Percentiles rank a stretch among this genome's conserved stretches.
phyloP scores from a whole-genome alignment of 768 basidiomycete genomes.

The Symmetrospora coprosmae region DNA sequence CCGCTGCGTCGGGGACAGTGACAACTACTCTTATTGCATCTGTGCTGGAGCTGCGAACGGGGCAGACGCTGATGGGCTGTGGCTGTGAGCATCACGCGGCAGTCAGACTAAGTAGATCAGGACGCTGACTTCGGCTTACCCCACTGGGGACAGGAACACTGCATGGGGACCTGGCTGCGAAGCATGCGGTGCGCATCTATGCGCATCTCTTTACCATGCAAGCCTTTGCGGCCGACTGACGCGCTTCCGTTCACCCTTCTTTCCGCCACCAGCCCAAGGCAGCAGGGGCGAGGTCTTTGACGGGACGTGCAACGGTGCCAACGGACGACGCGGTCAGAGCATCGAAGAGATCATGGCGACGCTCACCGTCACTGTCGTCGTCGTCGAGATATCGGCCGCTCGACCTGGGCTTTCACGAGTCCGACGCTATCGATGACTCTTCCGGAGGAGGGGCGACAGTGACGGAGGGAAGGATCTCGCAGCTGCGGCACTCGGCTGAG shows the following conservation, averaged over 20 bases:
- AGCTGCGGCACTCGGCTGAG: too few species aligned
- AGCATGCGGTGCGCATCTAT: constrained; percentile 9
- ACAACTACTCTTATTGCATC: constrained; percentile 12
- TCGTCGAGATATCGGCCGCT: too few species aligned
- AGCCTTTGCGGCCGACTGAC: background rate
- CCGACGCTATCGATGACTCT: too few species aligned
- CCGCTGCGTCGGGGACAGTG: background rate
- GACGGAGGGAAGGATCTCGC: too few species aligned
- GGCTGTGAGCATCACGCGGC: background rate
- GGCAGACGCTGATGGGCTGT: background rate
- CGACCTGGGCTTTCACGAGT: too few species aligned
- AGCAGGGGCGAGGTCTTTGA: constrained; percentile 1
- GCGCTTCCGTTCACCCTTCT: too few species aligned
- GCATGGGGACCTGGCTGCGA: constrained; percentile 20
- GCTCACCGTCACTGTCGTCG: constrained; percentile 12
- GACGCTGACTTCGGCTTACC: background rate
- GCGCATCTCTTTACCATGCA: background rate
- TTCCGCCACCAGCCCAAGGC: background rate
- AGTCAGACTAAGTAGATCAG: background rate
- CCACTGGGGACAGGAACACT: constrained; percentile 1
- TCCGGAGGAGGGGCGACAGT: too few species aligned
- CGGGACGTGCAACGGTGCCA: constrained; percentile 13
- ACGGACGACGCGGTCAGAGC: constrained; percentile 7
- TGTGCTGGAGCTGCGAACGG: constrained; percentile 13
- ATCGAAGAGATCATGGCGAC: constrained; percentile 12